Percentiles rank a stretch among this genome's conserved stretches.
Evolutionary conservation across 306 rosid genomes (phyloP).

Genomic region (Ormosia semicastrata): DNA sequence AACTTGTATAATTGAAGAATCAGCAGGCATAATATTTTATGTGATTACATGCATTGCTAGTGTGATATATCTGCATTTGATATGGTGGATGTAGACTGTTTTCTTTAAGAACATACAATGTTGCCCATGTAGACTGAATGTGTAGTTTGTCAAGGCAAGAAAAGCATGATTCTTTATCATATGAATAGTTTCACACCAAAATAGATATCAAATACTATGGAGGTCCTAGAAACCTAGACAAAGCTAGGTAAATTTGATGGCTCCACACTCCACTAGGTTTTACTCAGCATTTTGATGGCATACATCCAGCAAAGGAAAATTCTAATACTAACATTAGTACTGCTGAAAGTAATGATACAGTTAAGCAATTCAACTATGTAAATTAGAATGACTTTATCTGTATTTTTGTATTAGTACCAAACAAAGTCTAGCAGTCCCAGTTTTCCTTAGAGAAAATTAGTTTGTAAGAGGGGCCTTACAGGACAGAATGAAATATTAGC

Average conservation of each 20-base stretch:
- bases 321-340: background rate
- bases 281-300: background rate
- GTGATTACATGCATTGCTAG: background rate
- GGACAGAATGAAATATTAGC: background rate
- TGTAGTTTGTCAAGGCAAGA: background rate
- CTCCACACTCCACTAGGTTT: background rate
- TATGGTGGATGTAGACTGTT: background rate
- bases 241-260: background rate
- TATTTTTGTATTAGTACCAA: background rate
- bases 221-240: background rate
- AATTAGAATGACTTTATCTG: background rate
- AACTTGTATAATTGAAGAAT: conserved; percentile 3
- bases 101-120: background rate
- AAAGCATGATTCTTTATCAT: background rate
- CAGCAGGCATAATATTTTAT: background rate
- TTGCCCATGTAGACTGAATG: background rate
- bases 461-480: background rate
- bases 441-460: background rate
- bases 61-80: conserved; percentile 5
- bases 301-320: background rate
- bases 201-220: background rate
- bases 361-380: background rate
- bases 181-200: background rate
- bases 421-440: background rate
- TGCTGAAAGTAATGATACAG: background rate